Base-by-base conservation (phyloP, 768 basidiomycete species). In the Leccinum truebloodii region DNA sequence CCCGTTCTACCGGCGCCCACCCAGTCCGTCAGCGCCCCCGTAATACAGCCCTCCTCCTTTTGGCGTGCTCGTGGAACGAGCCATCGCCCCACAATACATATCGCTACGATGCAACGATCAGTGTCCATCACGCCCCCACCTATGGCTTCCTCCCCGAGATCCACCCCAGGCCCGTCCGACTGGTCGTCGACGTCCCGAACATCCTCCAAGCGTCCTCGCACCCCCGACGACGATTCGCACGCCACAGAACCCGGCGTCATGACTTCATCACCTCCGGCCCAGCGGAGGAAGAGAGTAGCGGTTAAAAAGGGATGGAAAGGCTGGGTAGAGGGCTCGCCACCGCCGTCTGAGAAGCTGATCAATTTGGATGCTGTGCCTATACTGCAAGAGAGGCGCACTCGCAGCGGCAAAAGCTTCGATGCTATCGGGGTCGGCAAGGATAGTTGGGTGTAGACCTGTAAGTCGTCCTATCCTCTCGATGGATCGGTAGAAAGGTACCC, bases 301-400 rank as follows among this genome's bases (percentile, higher is more conserved):
- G 86, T 82, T 37, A 86, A 81, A 75, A 93, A 93, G 73, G 91
- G 91, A 18, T 93, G 91, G 91, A 93, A 93, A 78, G 91, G 91
- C 41, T 93, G 91, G 91, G 88, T 93, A 22, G 91, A 92, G 78
- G 90, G 90, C 65, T 91, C 90, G 22, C 89, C 89, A 26, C 85
- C 86, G 55, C 88, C 91, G 22, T 90, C 89, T 16, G 83, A 86
- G 67, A 92, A 91, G 73, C 77, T 92, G 55, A 92, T 92, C 75
- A 92, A 92, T 68, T 80, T 92, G 62, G 91, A 93, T 71, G 80
- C 81, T 35, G 88, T 86, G 2, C 83, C 86, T 28, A 76, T 88
- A 7, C 80, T 92, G 10, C 84, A 83, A 61, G 90, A 92, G 75
- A 77, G 91, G 60, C 82, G 87, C 61, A 89, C 89, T n/a, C 79